Evolutionary conservation across 176 grass and related monocot species (phyloP), one percentile per base, ranked within the genome.

Genomic region (Thalia dealbata): DNA sequence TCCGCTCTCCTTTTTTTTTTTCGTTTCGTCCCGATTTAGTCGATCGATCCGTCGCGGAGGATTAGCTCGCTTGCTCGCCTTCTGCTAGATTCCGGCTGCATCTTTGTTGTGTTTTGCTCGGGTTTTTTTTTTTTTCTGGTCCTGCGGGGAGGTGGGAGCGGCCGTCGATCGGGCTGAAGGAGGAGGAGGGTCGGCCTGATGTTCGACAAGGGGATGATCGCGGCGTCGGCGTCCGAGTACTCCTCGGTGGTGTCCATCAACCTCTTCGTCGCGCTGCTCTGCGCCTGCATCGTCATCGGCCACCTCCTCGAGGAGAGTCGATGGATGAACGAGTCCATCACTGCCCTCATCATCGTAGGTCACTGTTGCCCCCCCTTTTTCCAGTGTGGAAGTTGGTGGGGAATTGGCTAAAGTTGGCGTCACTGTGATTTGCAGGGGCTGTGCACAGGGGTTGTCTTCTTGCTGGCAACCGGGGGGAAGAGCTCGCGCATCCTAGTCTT

Each of bases 281-380:
- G 90, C 76, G 78, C 76, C 42, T 99, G 95, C 88, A 99, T 99
- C 75, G 83, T 99, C 50, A 81, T 99, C 61, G 95, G 95, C 64
- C 95, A 99, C 71, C 86, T 99, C 35, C 84, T 99, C 30, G 95
- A 99, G 85, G 95, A 99, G 85, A 93, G 81, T 41, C 83, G 79
- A 0, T 99, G 95, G 95, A 83, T 93, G 71, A 99, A 99, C 62
- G 95, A 99, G 64, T 99, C 95, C 61, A 99, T 85, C 79, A 99
- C 95, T 14, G 85, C 95, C 10, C 83, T 99, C 52, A 75, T 86
- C 73, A 83, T 99, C 44, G 95, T 99, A 82, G 85, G 77, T 78
- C 10, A 12, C 27, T 75, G 19, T 18, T 24, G 21, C 19, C 18
- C 51, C 46, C 18, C n/a, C n/a, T n/a, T n/a, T 21, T 64, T 41